Evolutionary conservation across 2,329 filamentous ascomycete genomes (phyloP), one percentile per base, ranked within the genome.

Genomic region (Iodosphaeria phyllophila): DNA sequence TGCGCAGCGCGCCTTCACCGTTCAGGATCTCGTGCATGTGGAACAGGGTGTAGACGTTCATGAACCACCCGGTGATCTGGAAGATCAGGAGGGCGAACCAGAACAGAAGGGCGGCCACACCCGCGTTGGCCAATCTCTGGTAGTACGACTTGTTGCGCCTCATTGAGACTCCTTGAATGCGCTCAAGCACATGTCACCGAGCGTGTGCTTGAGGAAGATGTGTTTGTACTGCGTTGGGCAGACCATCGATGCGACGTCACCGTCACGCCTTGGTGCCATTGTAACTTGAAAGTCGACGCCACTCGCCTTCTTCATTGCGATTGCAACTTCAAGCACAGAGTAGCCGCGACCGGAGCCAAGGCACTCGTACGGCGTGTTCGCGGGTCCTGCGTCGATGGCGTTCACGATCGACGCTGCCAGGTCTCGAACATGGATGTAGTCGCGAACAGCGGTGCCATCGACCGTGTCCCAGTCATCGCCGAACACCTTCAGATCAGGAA

Each of bases 341-440:
- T 52, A 50, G 4, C 54, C 55, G 16, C 40, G 49, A n/a, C 56
- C 56, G 5, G 49, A 54, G 4, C 56, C 56, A 5, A 59, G 41
- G 30, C 8, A 5, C 8, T 11, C 13, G n/a, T 9, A 20, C 39
- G 40, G 6, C 44, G 44, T 11, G 43, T 38, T 14, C 40, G 41
- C 17, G 47, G 42, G 15, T n/a, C n/a, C n/a, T n/a, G 51, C 38
- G 10, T 39, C 29, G 13, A 72, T 49, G 2, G 71, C 71, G 5
- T 69, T 65, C 18, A 74, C 58, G 43, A 76, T 71, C 4, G 65
- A 70, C 20, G 61, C 53, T 5, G 69, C 69, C 22, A 76, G 55
- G 42, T 75, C 71, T 10, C 59, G 62, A 18, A 74, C 70, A 35
- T 75, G 70, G 32, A 75, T 72, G 38, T 72, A 76, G 42, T 76